A percentile compares a stretch with the other conserved stretches of the same genome.
These are phyloP conservation scores for Cyclotella sp. DNA, from an alignment of 108 stramenopile genomes.

Conservation along the genomic window DNA sequence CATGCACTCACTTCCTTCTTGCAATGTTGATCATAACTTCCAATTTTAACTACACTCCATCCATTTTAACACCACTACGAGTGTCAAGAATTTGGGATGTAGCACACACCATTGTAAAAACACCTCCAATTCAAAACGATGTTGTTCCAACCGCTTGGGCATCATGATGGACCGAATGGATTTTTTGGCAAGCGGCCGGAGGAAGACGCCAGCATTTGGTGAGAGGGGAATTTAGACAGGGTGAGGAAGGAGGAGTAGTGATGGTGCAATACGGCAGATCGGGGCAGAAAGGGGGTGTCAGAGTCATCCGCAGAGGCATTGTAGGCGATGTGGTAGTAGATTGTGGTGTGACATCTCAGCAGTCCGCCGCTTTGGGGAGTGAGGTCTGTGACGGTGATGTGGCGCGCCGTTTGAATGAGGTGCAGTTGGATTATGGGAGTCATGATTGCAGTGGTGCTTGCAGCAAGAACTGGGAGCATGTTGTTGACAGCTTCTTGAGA, in stretches of 20 bases:
- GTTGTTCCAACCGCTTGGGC: constrained; percentile 69
- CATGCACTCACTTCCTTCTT: constrained; percentile 14
- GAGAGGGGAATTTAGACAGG: constrained; percentile 74
- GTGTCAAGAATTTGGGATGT: constrained; percentile 72
- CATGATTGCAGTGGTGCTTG: background rate
- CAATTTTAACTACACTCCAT: constrained; percentile 41
- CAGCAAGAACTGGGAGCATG: background rate
- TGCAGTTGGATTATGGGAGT: constrained; percentile 24
- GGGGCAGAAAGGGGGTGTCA: constrained; percentile 12
- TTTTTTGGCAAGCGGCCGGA: constrained; percentile 91
- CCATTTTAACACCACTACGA: constrained; percentile 42
- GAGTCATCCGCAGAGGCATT: constrained; percentile 8
- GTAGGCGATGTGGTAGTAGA: constrained; percentile 34
- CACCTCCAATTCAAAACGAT: constrained; percentile 76
- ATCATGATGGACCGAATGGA: constrained; percentile 62
- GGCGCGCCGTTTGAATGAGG: constrained; percentile 12
- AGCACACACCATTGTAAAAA: constrained; percentile 72
- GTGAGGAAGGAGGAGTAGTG: constrained; percentile 93
- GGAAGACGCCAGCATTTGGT: constrained; percentile 86
- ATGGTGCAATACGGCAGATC: constrained; percentile 61
- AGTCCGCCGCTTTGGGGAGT: constrained; percentile 34
- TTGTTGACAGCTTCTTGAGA: too few relatives aligned
- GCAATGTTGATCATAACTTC: constrained; percentile 31
- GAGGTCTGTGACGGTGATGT: constrained; percentile 50
- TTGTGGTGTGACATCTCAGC: constrained; percentile 37